A percentile compares a stretch with the other conserved stretches of the same genome.
These are phyloP conservation scores for Aristolochia contorta DNA, from an alignment of 164 flowering plant genomes.

Conservation along the genomic window DNA sequence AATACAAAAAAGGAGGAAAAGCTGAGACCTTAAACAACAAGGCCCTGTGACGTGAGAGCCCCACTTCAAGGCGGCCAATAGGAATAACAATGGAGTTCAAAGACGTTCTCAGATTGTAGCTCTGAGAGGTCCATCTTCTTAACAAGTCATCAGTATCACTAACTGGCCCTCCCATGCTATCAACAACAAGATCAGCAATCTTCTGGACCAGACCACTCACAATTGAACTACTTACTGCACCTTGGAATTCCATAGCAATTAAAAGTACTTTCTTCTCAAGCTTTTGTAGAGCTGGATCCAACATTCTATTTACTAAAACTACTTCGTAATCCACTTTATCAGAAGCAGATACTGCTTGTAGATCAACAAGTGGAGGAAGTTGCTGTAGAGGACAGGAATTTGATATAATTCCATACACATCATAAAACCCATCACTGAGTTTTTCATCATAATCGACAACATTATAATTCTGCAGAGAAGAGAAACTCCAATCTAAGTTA, in stretches of 20 bases:
- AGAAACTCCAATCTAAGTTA: background rate
- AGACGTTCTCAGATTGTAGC: conserved; percentile 47
- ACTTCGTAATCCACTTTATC: conserved; percentile 69
- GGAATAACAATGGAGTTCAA: conserved; percentile 62
- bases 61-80: conserved; percentile 81
- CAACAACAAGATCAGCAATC: conserved; percentile 77
- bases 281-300: conserved; percentile 53
- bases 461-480: conserved; percentile 68
- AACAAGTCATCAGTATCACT: conserved; percentile 77
- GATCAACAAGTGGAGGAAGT: conserved; percentile 74
- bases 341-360: conserved; percentile 47
- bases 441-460: conserved; percentile 80
- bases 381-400: conserved; percentile 43
- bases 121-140: conserved; percentile 62
- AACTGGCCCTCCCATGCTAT: conserved; percentile 93
- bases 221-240: conserved; percentile 24
- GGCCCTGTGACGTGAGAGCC: conserved; percentile 96
- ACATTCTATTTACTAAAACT: conserved; percentile 59
- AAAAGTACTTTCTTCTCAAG: conserved; percentile 58
- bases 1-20: background rate
- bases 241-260: conserved; percentile 38
- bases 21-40: conserved; percentile 81
- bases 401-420: conserved; percentile 58
- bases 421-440: conserved; percentile 89
- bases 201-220: conserved; percentile 67